Evolutionary conservation across 768 basidiomycete genomes (phyloP).

Genomic region (Infundibulicybe gibba): DNA sequence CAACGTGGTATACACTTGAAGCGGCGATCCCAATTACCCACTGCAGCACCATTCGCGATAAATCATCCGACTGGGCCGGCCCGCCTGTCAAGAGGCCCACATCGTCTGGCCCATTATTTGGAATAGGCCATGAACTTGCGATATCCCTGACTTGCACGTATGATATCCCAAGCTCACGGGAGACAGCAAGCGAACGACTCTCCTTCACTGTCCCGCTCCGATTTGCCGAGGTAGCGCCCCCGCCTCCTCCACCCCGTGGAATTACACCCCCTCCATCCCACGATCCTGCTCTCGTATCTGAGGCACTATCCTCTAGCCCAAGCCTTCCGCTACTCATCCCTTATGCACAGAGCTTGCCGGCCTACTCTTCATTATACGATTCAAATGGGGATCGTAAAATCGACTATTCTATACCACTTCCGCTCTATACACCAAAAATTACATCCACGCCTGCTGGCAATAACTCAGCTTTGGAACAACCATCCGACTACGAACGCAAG

Average conservation of each 20-base stretch:
- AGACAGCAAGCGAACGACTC: constrained; percentile 28
- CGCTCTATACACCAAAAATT: constrained; percentile 50
- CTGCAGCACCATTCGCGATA: constrained; percentile 17
- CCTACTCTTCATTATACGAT: constrained; percentile 78
- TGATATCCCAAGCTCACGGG: constrained; percentile 33
- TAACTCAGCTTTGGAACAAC: too few species aligned
- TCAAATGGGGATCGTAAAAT: constrained; percentile 69
- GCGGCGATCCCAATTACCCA: constrained; percentile 45
- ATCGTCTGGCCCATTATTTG: constrained; percentile 51
- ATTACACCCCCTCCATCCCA: constrained; percentile 8
- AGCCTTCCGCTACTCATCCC: constrained; percentile 13
- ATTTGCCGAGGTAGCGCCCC: constrained; percentile 38
- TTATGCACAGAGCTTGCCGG: constrained; percentile 44
- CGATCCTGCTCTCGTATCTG: neutral
- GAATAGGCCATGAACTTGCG: constrained; percentile 48
- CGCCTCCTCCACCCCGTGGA: constrained; percentile 17
- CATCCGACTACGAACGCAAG: too few species aligned
- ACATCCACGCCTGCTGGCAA: neutral
- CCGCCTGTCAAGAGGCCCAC: constrained; percentile 39
- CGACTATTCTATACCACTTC: constrained; percentile 61
- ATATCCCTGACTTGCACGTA: constrained; percentile 58
- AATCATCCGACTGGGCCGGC: constrained; percentile 35
- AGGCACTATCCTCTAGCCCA: constrained; percentile 5
- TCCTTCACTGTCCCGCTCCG: constrained; percentile 47
- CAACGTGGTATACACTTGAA: constrained; percentile 59